A percentile compares a stretch with the other conserved stretches of the same genome.
Conservation (phyloP, 306 rosid genomes). For the Medicago ruthenica region DNA sequence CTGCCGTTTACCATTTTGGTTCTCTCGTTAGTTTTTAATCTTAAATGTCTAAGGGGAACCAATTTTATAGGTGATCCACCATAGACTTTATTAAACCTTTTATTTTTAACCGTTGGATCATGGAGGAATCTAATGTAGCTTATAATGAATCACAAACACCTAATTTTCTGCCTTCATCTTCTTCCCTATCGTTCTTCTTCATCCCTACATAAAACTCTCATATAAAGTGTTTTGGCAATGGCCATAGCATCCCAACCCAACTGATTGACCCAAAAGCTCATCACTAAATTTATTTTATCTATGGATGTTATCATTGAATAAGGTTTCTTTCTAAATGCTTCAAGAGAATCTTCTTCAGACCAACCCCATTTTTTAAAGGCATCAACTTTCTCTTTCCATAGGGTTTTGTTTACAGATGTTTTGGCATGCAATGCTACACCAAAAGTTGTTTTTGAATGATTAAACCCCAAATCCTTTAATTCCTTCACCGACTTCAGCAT, state of each 20-base stretch:
- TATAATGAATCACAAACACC: no score
- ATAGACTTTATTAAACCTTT: no score
- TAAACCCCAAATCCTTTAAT: not conserved
- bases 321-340: slow-evolving; percentile 51
- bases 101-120: no score
- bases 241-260: slow-evolving; percentile 36
- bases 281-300: slow-evolving; percentile 45
- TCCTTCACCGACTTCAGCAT: not conserved
- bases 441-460: not conserved
- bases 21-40: no score
- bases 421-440: not conserved
- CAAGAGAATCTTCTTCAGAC: slow-evolving; percentile 22
- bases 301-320: slow-evolving; percentile 45
- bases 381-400: not conserved
- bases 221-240: not conserved
- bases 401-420: not conserved
- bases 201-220: no score
- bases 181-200: no score
- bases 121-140: no score
- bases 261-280: slow-evolving; percentile 53
- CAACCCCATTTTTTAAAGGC: slow-evolving; percentile 1
- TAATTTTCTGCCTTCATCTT: no score
- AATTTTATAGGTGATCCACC: no score
- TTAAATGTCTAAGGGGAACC: no score
- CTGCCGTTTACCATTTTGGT: no score